Evolutionary conservation across 345 rosid species (phyloP).

Genomic region (Arabidopsis thaliana): DNA sequence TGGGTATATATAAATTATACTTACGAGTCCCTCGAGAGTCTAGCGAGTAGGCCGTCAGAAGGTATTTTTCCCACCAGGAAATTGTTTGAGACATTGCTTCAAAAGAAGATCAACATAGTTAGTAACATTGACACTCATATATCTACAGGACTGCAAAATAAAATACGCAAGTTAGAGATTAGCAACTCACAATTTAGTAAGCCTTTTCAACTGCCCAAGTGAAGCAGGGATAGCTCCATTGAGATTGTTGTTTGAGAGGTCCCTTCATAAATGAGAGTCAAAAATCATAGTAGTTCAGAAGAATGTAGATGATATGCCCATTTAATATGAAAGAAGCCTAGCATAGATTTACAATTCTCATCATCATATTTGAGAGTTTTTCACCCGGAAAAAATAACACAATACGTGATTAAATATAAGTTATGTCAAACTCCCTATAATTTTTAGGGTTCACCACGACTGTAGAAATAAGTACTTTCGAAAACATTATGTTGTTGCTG

Average conservation of each 20-base stretch:
- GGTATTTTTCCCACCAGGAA: constrained; percentile 87
- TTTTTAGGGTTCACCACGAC: constrained; percentile 17
- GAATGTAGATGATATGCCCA: constrained; percentile 31
- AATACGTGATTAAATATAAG: constrained; percentile 2
- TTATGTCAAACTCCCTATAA: constrained; percentile 15
- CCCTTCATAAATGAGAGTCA: constrained; percentile 51
- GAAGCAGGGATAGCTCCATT: constrained; percentile 75
- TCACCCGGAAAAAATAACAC: background rate
- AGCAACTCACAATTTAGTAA: constrained; percentile 69
- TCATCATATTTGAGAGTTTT: constrained; percentile 8
- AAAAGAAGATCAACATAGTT: constrained; percentile 43
- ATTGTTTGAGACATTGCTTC: constrained; percentile 90
- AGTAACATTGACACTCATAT: constrained; percentile 32
- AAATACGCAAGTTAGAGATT: constrained; percentile 19
- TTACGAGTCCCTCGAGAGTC: constrained; percentile 72
- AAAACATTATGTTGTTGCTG: constrained; percentile 4
- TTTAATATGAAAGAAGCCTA: constrained; percentile 9
- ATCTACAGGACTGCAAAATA: background rate
- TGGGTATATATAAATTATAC: constrained; percentile 42
- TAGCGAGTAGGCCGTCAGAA: constrained; percentile 67
- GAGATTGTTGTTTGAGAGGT: constrained; percentile 80
- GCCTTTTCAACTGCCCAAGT: constrained; percentile 72
- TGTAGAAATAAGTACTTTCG: background rate
- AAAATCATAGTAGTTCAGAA: constrained; percentile 11
- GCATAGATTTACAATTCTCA: constrained; percentile 19